These are phyloP conservation scores for Calocera cornea DNA, from an alignment of 768 basidiomycete species.

Conservation along the genomic window DNA sequence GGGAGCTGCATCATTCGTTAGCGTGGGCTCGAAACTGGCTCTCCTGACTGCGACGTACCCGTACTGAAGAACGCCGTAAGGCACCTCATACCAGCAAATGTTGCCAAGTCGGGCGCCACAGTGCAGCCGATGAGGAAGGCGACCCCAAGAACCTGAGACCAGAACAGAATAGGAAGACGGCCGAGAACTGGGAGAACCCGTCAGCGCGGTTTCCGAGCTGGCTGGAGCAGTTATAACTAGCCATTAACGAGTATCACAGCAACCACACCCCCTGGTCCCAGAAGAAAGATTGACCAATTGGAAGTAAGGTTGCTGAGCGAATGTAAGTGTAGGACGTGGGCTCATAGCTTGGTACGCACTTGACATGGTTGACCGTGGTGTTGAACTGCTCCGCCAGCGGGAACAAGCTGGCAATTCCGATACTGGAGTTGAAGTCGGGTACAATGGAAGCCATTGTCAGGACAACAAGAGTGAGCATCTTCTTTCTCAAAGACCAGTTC, in stretches of 20 bases:
- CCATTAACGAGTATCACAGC: constrained; percentile 51
- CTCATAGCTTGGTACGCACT: not conserved
- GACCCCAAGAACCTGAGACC: constrained; percentile 51
- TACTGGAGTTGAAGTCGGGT: constrained; percentile 54
- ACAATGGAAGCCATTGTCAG: constrained; percentile 51
- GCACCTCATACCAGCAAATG: constrained; percentile 46
- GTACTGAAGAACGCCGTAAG: constrained; percentile 45
- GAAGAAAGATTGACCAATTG: constrained; percentile 27
- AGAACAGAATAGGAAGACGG: constrained; percentile 54
- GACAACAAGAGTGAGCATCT: constrained; percentile 44
- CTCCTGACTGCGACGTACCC: not conserved
- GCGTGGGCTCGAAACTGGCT: not conserved
- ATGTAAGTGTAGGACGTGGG: constrained; percentile 41
- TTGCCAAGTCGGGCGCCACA: constrained; percentile 42
- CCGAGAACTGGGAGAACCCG: constrained; percentile 23
- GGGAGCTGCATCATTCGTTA: constrained; percentile 26
- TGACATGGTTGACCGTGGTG: constrained; percentile 1
- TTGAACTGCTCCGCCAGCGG: constrained; percentile 35
- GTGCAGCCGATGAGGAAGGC: constrained; percentile 47
- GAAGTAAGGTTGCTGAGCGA: constrained; percentile 49
- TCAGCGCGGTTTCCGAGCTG: not conserved
- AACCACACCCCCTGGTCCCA: constrained; percentile 48
- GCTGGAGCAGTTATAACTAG: constrained; percentile 12
- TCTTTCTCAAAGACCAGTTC: constrained; percentile 45
- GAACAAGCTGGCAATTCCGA: constrained; percentile 53